phyloP scores from a whole-genome alignment of 2,329 filamentous ascomycete species.

The Ophiocordyceps camponoti-leonardi region DNA sequence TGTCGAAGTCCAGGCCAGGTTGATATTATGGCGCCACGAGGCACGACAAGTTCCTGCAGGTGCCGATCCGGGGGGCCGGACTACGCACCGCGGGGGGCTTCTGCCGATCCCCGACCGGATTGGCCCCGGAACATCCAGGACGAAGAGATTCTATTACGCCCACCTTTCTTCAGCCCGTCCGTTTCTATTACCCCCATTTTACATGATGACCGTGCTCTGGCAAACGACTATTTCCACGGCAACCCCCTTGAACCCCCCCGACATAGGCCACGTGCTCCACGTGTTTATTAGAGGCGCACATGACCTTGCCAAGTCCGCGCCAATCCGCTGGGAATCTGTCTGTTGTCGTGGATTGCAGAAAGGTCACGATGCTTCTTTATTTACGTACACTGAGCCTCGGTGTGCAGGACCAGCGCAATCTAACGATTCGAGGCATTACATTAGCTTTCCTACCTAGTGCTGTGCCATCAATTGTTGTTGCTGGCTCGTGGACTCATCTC shows the following conservation, averaged over 20 bases:
- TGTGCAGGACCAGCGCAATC: too few relatives aligned
- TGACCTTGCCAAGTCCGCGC: background rate
- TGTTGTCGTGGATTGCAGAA: background rate
- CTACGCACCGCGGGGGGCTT: background rate
- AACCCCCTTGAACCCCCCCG: background rate
- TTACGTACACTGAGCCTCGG: too few relatives aligned
- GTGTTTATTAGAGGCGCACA: background rate
- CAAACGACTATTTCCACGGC: background rate
- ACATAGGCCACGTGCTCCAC: background rate
- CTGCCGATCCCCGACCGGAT: background rate
- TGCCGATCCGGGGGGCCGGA: background rate
- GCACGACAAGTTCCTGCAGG: background rate
- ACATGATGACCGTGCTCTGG: slow-evolving; percentile 12
- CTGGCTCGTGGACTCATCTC: too few relatives aligned
- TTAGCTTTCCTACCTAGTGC: too few relatives aligned
- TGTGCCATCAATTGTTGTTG: too few relatives aligned
- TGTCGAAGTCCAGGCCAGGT: too few relatives aligned
- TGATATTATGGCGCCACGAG: background rate
- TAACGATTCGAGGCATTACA: too few relatives aligned
- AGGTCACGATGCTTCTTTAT: slow-evolving; percentile 1
- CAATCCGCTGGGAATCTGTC: background rate
- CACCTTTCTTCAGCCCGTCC: slow-evolving; percentile 12
- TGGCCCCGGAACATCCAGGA: background rate
- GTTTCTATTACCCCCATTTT: slow-evolving; percentile 21
- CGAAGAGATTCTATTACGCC: slow-evolving; percentile 17